Conservation (phyloP, 1,139 yeast genomes). For the Lodderomyces oxycetoniae region DNA sequence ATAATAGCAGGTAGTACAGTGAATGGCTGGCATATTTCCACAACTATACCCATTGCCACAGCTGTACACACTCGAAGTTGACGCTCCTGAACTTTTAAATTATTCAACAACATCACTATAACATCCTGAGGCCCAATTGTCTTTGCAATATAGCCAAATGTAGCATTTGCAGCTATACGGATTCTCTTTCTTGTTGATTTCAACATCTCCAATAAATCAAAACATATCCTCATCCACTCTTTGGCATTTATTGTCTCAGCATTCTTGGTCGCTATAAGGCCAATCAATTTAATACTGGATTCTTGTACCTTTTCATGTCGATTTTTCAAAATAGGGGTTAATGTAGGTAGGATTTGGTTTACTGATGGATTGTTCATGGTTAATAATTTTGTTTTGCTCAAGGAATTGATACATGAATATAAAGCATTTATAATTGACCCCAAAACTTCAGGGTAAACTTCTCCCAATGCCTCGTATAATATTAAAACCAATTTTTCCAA, state of each 20-base stretch:
- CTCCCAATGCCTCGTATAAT: slow-evolving; percentile 89
- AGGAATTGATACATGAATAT: slow-evolving; percentile 36
- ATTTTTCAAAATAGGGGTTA: slow-evolving; percentile 88
- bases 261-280: slow-evolving; percentile 77
- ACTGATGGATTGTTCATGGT: slow-evolving; percentile 74
- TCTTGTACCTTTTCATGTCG: slow-evolving; percentile 92
- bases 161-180: slow-evolving; percentile 79
- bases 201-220: slow-evolving; percentile 83
- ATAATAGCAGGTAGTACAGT: slow-evolving; percentile 94
- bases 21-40: slow-evolving; percentile 89
- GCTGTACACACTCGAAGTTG: slow-evolving; percentile 96
- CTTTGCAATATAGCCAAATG: slow-evolving; percentile 87
- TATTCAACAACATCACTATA: slow-evolving; percentile 75
- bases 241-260: slow-evolving; percentile 84
- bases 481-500: slow-evolving; percentile 68
- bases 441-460: slow-evolving; percentile 88
- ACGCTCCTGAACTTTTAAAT: slow-evolving; percentile 88
- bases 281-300: slow-evolving; percentile 73
- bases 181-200: slow-evolving; percentile 79
- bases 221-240: slow-evolving; percentile 97
- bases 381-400: slow-evolving; percentile 46
- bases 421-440: slow-evolving; percentile 81
- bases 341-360: slow-evolving; percentile 75
- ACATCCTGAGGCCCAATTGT: slow-evolving; percentile 98
- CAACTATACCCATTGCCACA: slow-evolving; percentile 96